These are phyloP conservation scores for Dispira parvispora DNA, from an alignment of 192 early-diverging fungal genomes.

Conservation along the genomic window DNA sequence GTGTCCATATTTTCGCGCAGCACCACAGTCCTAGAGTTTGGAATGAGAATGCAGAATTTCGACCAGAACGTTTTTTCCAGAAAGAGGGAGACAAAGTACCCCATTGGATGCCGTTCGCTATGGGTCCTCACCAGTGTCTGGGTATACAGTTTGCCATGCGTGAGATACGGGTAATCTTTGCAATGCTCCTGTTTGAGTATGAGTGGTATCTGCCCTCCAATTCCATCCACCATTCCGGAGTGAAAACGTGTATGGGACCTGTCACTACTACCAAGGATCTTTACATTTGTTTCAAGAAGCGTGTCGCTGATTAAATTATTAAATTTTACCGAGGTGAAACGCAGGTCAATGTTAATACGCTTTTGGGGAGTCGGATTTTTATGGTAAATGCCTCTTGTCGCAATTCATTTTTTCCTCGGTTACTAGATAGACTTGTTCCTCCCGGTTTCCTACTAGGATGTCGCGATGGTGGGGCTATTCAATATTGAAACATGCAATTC, in stretches of 20 bases:
- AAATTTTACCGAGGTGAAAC: too few species aligned
- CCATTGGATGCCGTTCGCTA: slow-evolving; percentile 1
- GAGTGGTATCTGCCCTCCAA: background rate
- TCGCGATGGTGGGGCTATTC: too few species aligned
- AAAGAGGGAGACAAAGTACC: background rate
- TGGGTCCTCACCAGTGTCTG: background rate
- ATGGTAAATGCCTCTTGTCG: too few species aligned
- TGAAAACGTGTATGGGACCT: background rate
- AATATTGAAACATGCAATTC: too few species aligned
- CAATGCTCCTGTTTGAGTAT: slow-evolving; percentile 1
- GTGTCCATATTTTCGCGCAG: background rate
- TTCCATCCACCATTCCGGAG: background rate
- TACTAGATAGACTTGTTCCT: too few species aligned
- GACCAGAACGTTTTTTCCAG: background rate
- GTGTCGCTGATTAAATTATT: background rate
- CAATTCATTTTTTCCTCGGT: too few species aligned
- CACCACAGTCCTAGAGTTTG: background rate
- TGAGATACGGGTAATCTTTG: background rate
- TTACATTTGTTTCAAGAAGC: background rate
- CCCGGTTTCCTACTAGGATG: too few species aligned
- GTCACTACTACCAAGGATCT: background rate
- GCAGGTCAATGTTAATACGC: too few species aligned
- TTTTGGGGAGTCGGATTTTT: too few species aligned
- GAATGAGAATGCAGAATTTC: background rate
- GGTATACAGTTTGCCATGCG: slow-evolving; percentile 4